Percentiles rank a stretch among this genome's conserved stretches.
Conservation (phyloP, 768 basidiomycete genomes). For the Flagelloscypha sp. region DNA sequence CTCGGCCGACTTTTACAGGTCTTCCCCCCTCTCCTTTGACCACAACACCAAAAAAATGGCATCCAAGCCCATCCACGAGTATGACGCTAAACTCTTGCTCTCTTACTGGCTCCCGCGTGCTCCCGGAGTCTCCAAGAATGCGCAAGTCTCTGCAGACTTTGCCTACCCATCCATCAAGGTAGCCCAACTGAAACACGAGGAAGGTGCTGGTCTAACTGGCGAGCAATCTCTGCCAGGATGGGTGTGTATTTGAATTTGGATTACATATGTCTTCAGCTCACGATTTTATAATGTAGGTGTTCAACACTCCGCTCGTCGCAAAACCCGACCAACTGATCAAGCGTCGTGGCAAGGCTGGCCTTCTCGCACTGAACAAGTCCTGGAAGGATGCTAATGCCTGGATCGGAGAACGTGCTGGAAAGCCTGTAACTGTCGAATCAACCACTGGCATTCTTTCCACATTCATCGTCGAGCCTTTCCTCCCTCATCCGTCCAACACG, state of each 20-base stretch:
- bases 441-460: conserved; percentile 93
- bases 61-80: conserved; percentile 97
- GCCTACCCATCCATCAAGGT: conserved; percentile 63
- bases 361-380: conserved; percentile 88
- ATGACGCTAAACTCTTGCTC: conserved; percentile 95
- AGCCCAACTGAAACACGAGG: too few relatives aligned
- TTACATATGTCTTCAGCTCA: too few relatives aligned
- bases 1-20: too few relatives aligned
- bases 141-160: conserved; percentile 47
- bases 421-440: conserved; percentile 92
- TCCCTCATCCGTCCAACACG: conserved; percentile 86
- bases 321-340: conserved; percentile 99
- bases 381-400: conserved; percentile 85
- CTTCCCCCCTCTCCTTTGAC: conserved; percentile 7
- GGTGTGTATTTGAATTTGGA: too few relatives aligned
- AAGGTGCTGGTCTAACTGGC: too few relatives aligned
- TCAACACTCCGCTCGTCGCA: conserved; percentile 72
- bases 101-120: conserved; percentile 96
- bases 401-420: conserved; percentile 84
- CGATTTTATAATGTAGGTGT: conserved; percentile 73
- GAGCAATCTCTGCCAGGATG: too few relatives aligned
- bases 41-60: conserved; percentile 13
- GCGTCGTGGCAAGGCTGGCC: conserved; percentile 95
- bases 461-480: conserved; percentile 99
- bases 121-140: conserved; percentile 67